Evolutionary conservation across 2,329 filamentous ascomycete species (phyloP).

Genomic region (Aspergillus costaricaensis): DNA sequence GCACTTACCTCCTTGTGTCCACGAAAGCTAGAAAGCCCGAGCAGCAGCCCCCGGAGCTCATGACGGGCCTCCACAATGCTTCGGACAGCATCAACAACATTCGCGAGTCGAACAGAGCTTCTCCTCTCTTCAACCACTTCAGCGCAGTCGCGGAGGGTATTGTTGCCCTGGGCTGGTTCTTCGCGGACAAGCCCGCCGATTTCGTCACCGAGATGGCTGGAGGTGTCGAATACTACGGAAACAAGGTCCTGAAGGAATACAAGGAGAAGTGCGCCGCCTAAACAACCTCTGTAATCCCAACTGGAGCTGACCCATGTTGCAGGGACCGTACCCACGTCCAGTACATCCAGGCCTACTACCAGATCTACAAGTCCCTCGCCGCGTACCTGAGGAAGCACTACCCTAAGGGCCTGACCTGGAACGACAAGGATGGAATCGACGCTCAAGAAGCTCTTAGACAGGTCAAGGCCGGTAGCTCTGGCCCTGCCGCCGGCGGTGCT

Average conservation of each 20-base stretch:
- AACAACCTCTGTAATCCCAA: not conserved
- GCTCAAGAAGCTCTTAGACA: conserved; percentile 69
- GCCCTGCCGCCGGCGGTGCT: conserved; percentile 37
- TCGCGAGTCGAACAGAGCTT: conserved; percentile 76
- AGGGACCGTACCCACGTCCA: conserved; percentile 80
- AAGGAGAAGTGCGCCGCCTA: conserved; percentile 68
- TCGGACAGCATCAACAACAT: conserved; percentile 78
- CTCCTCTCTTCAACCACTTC: conserved; percentile 75
- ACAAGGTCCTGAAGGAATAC: conserved; percentile 86
- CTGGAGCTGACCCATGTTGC: conserved; percentile 23
- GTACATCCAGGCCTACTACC: conserved; percentile 92
- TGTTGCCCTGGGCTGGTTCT: conserved; percentile 85
- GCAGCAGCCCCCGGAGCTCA: conserved; percentile 68
- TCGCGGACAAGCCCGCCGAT: conserved; percentile 79
- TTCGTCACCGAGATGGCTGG: conserved; percentile 81
- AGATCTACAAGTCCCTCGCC: conserved; percentile 79
- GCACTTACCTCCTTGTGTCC: conserved; percentile 82
- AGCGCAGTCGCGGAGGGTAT: conserved; percentile 89
- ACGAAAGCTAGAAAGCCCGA: conserved; percentile 93
- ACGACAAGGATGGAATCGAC: conserved; percentile 71
- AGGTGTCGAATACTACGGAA: conserved; percentile 90
- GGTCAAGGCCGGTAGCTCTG: conserved; percentile 45
- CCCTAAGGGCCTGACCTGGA: conserved; percentile 80
- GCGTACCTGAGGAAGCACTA: conserved; percentile 86
- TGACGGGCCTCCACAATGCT: conserved; percentile 83